Evolutionary conservation across 345 rosid genomes (phyloP).

Genomic region (Acer negundo): DNA sequence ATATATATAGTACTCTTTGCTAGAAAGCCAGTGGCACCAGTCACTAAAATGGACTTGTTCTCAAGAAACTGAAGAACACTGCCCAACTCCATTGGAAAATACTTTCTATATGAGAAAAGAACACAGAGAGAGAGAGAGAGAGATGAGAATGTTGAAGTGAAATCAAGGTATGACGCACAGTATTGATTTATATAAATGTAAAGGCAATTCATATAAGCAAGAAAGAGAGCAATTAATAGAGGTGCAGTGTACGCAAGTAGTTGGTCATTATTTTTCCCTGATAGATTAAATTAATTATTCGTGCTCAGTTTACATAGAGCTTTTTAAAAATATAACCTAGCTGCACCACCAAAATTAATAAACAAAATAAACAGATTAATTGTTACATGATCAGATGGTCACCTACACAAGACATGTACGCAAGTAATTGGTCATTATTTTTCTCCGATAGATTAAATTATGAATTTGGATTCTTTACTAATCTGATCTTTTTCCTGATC

Average conservation of each 20-base stretch:
- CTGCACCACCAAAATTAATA: not conserved
- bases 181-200: not conserved
- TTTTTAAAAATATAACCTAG: no score
- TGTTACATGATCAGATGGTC: not conserved
- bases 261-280: conserved; percentile 1
- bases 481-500: no score
- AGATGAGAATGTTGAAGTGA: not conserved
- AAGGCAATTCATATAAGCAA: not conserved
- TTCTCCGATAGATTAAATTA: no score
- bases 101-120: not conserved
- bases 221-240: conserved; percentile 4
- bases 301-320: no score
- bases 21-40: conserved; percentile 70
- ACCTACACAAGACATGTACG: not conserved
- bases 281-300: not conserved
- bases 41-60: conserved; percentile 52
- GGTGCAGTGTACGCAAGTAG: conserved; percentile 35
- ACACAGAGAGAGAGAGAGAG: not conserved
- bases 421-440: no score
- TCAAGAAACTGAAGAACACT: conserved; percentile 56
- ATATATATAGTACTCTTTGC: conserved; percentile 46
- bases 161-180: not conserved
- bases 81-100: conserved; percentile 50
- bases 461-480: no score
- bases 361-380: not conserved